Evolutionary conservation across 441 rosid species (phyloP).

Genomic region (Viola pubescens): DNA sequence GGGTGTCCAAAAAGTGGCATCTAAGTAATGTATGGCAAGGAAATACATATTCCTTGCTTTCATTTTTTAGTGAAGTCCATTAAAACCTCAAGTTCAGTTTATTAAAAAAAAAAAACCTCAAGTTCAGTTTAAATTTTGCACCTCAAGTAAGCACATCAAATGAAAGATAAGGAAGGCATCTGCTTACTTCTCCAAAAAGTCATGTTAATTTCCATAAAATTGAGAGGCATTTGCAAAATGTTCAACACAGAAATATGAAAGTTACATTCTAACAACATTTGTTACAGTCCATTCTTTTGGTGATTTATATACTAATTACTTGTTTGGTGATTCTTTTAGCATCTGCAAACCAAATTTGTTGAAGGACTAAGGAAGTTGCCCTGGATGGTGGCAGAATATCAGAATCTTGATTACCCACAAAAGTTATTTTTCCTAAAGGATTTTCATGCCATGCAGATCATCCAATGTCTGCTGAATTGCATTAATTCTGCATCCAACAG

Average conservation of each 20-base stretch:
- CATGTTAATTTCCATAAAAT: too few relatives aligned
- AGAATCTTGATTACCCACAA: background rate
- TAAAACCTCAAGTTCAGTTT: too few relatives aligned
- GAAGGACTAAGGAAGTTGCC: background rate
- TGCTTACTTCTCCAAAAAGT: background rate
- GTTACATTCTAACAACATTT: too few relatives aligned
- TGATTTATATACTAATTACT: too few relatives aligned
- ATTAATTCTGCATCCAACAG: background rate
- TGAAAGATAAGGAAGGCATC: background rate
- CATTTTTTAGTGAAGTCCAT: too few relatives aligned
- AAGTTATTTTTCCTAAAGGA: background rate
- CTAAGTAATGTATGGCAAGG: too few relatives aligned
- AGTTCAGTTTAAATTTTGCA: background rate
- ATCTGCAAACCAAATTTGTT: background rate
- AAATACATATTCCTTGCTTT: too few relatives aligned
- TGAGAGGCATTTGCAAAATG: too few relatives aligned
- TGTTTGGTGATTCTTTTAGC: background rate
- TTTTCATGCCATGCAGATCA: background rate
- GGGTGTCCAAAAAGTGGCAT: too few relatives aligned
- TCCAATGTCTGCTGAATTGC: background rate
- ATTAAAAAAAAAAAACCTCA: too few relatives aligned
- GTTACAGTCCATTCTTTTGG: too few relatives aligned
- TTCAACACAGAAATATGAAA: too few relatives aligned
- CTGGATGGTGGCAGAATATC: background rate
- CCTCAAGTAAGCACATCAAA: background rate